These are phyloP conservation scores for Volvox africanus DNA, from an alignment of 139 green algal species.

Conservation along the genomic window DNA sequence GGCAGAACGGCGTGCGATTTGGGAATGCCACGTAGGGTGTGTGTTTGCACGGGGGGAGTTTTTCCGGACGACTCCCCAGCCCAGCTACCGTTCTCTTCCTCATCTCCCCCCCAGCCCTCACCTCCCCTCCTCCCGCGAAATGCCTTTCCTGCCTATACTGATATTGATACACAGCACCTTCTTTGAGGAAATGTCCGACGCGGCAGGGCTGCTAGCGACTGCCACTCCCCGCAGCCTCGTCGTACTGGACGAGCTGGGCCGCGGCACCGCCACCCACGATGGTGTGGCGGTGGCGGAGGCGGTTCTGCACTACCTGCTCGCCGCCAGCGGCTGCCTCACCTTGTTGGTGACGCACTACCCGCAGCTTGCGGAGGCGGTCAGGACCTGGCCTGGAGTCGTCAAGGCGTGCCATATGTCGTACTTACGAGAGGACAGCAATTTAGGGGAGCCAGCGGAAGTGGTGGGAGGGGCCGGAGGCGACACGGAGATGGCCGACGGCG, in stretches of 20 bases:
- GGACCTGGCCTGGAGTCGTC: neutral
- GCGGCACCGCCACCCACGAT: conserved; percentile 66
- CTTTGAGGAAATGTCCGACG: conserved; percentile 87
- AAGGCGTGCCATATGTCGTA: conserved; percentile 71
- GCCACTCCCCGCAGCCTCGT: conserved; percentile 71
- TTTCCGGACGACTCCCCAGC: no score
- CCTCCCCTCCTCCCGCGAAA: neutral
- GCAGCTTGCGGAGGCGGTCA: conserved; percentile 5
- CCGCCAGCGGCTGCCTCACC: conserved; percentile 55
- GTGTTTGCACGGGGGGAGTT: no score
- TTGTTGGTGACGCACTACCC: conserved; percentile 97
- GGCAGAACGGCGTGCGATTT: no score
- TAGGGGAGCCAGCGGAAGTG: neutral
- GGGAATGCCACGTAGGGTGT: no score
- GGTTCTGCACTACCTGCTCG: conserved; percentile 72
- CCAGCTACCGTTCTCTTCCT: no score
- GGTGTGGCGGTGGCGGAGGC: conserved; percentile 80
- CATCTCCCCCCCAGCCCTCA: neutral
- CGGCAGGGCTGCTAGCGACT: conserved; percentile 74
- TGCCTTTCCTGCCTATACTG: neutral
- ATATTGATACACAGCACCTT: conserved; percentile 72
- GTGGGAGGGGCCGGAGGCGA: neutral
- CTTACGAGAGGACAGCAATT: conserved; percentile 44
- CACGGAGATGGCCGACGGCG: neutral
- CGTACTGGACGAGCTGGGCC: conserved; percentile 85